These are phyloP conservation scores for Candida vaughaniae DNA, from an alignment of 805 yeast species.

Conservation along the genomic window DNA sequence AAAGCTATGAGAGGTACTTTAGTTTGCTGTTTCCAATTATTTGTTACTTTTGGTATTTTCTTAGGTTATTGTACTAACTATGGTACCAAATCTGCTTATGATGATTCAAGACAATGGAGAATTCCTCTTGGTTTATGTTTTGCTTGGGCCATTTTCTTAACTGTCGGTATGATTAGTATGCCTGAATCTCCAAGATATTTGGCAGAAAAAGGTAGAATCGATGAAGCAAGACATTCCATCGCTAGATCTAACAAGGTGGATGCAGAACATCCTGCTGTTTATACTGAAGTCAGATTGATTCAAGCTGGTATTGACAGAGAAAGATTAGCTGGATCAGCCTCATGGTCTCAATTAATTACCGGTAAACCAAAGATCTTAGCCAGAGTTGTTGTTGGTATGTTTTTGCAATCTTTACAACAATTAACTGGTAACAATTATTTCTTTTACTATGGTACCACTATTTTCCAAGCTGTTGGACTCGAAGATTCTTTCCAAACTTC, in stretches of 20 bases:
- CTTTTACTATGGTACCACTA: constrained; percentile 60
- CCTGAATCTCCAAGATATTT: constrained; percentile 73
- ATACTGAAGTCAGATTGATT: constrained; percentile 52
- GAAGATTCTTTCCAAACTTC: constrained; percentile 56
- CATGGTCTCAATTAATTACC: constrained; percentile 61
- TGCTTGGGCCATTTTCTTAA: constrained; percentile 52
- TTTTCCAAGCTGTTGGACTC: constrained; percentile 52
- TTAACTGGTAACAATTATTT: constrained; percentile 62
- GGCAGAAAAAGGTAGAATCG: constrained; percentile 47
- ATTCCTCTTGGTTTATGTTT: constrained; percentile 59
- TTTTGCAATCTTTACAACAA: constrained; percentile 61
- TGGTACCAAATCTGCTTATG: constrained; percentile 48
- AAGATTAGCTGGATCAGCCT: constrained; percentile 59
- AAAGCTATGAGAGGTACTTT: constrained; percentile 69
- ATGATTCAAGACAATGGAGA: constrained; percentile 62
- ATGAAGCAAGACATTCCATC: constrained; percentile 54
- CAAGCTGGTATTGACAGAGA: constrained; percentile 64
- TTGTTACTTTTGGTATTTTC: constrained; percentile 69
- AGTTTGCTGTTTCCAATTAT: constrained; percentile 68
- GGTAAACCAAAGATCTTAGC: constrained; percentile 62
- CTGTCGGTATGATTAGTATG: constrained; percentile 53
- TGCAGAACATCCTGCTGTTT: constrained; percentile 53
- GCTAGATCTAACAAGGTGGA: constrained; percentile 58
- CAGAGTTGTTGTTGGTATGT: constrained; percentile 56
- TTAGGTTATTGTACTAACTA: constrained; percentile 67